A percentile compares a stretch with the other conserved stretches of the same genome.
Evolutionary conservation across 2,329 filamentous ascomycete genomes (phyloP).

Genomic region (Passalora sequoiae): DNA sequence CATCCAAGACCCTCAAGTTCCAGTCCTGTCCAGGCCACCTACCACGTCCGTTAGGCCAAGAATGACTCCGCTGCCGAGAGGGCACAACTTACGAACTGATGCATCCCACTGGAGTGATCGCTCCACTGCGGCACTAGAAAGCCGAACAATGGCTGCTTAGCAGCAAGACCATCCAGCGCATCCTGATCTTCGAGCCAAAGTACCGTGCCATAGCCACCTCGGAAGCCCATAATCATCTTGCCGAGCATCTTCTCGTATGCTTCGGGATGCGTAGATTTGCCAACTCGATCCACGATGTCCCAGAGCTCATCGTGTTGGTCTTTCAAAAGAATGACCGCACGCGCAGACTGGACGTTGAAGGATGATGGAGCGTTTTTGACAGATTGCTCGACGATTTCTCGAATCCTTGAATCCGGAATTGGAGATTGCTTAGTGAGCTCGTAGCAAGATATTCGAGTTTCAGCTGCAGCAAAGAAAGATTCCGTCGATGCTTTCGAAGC

Average conservation of each 20-base stretch:
- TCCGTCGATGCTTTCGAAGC: constrained; percentile 2
- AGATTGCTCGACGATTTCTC: constrained; percentile 55
- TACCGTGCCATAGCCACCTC: constrained; percentile 67
- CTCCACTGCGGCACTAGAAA: constrained; percentile 16
- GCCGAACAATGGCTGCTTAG: constrained; percentile 17
- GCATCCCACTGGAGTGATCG: constrained; percentile 48
- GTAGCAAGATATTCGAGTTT: constrained; percentile 20
- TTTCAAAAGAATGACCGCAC: constrained; percentile 70
- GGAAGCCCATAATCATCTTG: constrained; percentile 54
- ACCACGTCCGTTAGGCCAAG: constrained; percentile 1
- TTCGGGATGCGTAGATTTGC: constrained; percentile 66
- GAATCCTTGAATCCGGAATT: constrained; percentile 62
- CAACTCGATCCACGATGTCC: constrained; percentile 61
- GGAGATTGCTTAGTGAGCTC: constrained; percentile 54
- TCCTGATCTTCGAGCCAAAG: constrained; percentile 18
- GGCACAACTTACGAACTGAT: constrained; percentile 11
- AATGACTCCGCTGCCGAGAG: not conserved
- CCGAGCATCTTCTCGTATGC: constrained; percentile 51
- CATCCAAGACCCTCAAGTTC: constrained; percentile 29
- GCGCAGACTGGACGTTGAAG: constrained; percentile 83
- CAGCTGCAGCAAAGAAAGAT: not conserved
- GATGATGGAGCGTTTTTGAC: constrained; percentile 67
- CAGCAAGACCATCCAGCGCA: constrained; percentile 9
- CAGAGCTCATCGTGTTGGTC: constrained; percentile 81
- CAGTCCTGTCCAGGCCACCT: constrained; percentile 27